Percentiles rank a stretch among this genome's conserved stretches.
These are phyloP conservation scores for Phylloporus gajari DNA, from an alignment of 1,284 basidiomycete species.

Conservation along the genomic window DNA sequence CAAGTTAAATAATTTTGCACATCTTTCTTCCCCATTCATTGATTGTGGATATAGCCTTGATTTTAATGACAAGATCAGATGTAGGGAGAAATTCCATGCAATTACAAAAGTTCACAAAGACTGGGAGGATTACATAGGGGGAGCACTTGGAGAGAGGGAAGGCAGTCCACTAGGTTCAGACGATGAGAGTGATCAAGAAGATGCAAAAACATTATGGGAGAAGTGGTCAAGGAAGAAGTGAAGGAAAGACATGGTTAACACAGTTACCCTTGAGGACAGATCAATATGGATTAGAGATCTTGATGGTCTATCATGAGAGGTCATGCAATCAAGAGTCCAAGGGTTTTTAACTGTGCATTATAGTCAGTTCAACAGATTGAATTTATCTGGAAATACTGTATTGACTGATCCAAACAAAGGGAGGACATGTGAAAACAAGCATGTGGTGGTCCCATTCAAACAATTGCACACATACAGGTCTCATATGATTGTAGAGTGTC, in stretches of 20 bases:
- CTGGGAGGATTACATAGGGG: no score
- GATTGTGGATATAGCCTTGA: no score
- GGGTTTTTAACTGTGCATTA: neutral
- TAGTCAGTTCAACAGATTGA: neutral
- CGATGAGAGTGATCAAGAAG: no score
- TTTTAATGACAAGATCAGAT: no score
- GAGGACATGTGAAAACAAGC: neutral
- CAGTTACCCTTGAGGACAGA: neutral
- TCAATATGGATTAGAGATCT: neutral
- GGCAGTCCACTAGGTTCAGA: no score
- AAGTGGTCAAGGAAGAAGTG: neutral
- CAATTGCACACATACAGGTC: neutral
- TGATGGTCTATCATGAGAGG: neutral
- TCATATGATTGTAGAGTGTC: neutral
- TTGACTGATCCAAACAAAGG: neutral
- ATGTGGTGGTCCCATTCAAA: neutral
- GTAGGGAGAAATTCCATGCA: no score
- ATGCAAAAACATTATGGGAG: no score
- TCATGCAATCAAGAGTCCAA: neutral
- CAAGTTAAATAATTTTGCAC: neutral
- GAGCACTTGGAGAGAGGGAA: no score
- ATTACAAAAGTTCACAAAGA: no score
- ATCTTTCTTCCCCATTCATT: no score
- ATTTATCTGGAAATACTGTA: no score
- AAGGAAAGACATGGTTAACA: neutral